phyloP scores from a whole-genome alignment of 306 rosid species.

The Cucurbita pepo region DNA sequence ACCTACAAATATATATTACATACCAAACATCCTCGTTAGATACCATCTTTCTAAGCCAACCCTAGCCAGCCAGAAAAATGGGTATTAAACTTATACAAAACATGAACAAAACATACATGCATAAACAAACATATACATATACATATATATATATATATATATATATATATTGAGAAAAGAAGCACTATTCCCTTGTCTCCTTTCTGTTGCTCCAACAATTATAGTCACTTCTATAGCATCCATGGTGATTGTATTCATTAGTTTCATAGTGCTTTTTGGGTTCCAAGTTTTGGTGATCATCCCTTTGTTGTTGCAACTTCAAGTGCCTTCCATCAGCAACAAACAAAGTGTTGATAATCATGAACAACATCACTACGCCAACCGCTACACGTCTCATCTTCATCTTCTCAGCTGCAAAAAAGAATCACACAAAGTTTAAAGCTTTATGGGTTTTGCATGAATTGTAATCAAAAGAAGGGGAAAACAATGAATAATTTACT shows the following conservation, averaged over 20 bases:
- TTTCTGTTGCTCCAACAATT: neutral
- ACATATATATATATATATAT: neutral
- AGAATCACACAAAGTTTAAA: neutral
- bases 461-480: neutral
- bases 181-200: neutral
- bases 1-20: neutral
- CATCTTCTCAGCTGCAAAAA: neutral
- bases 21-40: neutral
- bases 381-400: neutral
- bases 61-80: neutral
- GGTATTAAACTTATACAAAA: neutral
- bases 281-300: neutral
- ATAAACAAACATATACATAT: neutral
- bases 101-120: neutral
- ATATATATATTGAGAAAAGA: neutral
- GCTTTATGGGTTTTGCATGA: neutral
- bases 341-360: neutral
- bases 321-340: neutral
- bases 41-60: neutral
- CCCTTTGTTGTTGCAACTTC: neutral
- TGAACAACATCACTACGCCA: neutral
- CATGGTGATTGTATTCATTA: conserved; percentile 1
- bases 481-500: neutral
- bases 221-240: neutral
- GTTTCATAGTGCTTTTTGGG: neutral